Percentiles rank a stretch among this genome's conserved stretches.
Evolutionary conservation across 495 filamentous ascomycete species (phyloP).

Genomic region (Hypoxylon crocopeplum): DNA sequence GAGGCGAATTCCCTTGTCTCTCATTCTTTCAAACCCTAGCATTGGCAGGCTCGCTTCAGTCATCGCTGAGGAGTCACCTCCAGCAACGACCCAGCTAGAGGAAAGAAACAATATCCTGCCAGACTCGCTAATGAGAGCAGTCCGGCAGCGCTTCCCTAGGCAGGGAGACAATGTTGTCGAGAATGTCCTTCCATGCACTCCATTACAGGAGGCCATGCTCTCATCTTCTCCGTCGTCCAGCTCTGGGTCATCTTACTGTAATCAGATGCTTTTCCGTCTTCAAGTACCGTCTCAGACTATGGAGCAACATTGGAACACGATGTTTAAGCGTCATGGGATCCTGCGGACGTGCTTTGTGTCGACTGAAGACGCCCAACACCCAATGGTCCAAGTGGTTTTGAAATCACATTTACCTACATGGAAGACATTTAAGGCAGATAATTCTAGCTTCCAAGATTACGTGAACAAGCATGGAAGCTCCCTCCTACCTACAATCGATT

Average conservation of each 20-base stretch:
- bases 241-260: constrained; percentile 48
- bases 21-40: constrained; percentile 67
- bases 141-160: constrained; percentile 42
- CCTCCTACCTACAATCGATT: constrained; percentile 42
- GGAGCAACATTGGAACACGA: constrained; percentile 54
- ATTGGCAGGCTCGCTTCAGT: constrained; percentile 59
- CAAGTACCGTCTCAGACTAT: constrained; percentile 32
- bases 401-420: constrained; percentile 40
- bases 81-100: neutral
- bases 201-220: constrained; percentile 83
- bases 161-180: constrained; percentile 48
- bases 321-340: constrained; percentile 66
- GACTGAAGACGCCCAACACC: constrained; percentile 56
- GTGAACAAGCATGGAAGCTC: constrained; percentile 33
- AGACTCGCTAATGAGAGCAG: constrained; percentile 39
- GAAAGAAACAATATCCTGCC: constrained; percentile 43
- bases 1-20: constrained; percentile 61
- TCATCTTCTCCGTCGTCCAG: constrained; percentile 47
- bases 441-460: constrained; percentile 24
- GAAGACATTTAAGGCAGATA: constrained; percentile 35
- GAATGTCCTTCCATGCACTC: constrained; percentile 75
- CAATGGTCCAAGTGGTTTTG: constrained; percentile 67
- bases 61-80: constrained; percentile 4
- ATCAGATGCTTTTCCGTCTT: constrained; percentile 52
- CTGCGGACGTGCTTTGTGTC: constrained; percentile 67